Evolutionary conservation across 169 alveolate species (phyloP), one percentile per base, ranked within the genome.

Genomic region (Besnoitia besnoiti): DNA sequence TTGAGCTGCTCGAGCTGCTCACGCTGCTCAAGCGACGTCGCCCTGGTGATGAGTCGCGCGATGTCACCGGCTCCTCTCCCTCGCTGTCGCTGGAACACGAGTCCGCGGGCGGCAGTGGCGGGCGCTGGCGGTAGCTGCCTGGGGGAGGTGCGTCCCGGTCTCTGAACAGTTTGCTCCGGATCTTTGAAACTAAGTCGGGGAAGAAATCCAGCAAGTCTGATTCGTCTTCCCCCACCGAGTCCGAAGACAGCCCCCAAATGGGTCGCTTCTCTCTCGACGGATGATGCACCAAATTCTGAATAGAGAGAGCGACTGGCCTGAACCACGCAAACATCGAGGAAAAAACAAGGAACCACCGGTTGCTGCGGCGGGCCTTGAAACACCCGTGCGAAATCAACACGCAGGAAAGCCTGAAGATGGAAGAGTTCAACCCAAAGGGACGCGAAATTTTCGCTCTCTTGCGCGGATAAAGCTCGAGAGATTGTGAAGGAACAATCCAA

Each of bases 301-400:
- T 77, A 14, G 87, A 77, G 19, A 77, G 59, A 8, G 87, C 87
- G 4, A 77, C 87, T 4, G 87, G 87, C 87, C 87, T 77, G 87
- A n/a, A 35, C 5, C 61, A 37, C 61, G 21, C 16, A 37, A 40
- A 77, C 14, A 44, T 24, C 59, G 87, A 27, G 14, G 16, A 40
- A n/a, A n/a, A n/a, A n/a, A n/a, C n/a, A n/a, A n/a, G n/a, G n/a
- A n/a, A n/a, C n/a, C n/a, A n/a, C n/a, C n/a, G n/a, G n/a, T n/a
- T n/a, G n/a, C n/a, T n/a, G n/a, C n/a, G n/a, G n/a, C n/a, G n/a
- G n/a, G n/a, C n/a, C n/a, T n/a, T n/a, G n/a, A n/a, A n/a, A n/a
- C n/a, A n/a, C n/a, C n/a, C n/a, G n/a, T n/a, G n/a, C n/a, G n/a
- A n/a, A n/a, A n/a, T n/a, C n/a, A n/a, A n/a, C n/a, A n/a, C n/a